These are phyloP conservation scores for Acer campestre DNA, from an alignment of 345 rosid species.

Conservation along the genomic window DNA sequence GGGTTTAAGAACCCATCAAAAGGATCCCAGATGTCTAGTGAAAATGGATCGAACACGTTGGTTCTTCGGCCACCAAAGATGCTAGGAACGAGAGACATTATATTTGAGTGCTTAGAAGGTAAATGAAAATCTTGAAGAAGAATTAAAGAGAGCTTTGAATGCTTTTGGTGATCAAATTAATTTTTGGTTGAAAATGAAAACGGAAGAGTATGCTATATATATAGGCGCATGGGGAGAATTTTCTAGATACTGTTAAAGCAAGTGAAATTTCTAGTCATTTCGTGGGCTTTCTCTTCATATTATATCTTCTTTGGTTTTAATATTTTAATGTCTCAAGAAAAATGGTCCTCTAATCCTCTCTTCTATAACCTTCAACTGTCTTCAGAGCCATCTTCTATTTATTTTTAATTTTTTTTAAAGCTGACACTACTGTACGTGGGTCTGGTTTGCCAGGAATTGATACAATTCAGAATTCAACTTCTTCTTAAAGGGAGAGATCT, in stretches of 20 bases:
- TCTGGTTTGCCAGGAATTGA: neutral
- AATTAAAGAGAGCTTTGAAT: neutral
- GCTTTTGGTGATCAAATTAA: neutral
- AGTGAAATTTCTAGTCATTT: conserved; percentile 10
- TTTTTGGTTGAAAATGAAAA: neutral
- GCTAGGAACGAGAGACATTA: too few relatives aligned
- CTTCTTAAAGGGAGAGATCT: too few relatives aligned
- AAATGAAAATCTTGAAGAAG: neutral
- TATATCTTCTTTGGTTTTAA: neutral
- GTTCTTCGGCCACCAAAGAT: conserved; percentile 16
- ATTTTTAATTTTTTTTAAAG: too few relatives aligned
- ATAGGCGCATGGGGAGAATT: conserved; percentile 14
- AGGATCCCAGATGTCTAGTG: conserved; percentile 33
- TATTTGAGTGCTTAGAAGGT: too few relatives aligned
- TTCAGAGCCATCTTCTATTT: too few relatives aligned
- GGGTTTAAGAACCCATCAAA: conserved; percentile 17
- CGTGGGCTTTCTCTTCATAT: neutral
- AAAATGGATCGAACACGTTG: conserved; percentile 39
- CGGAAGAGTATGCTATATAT: neutral
- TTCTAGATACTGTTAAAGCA: conserved; percentile 5
- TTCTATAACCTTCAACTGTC: neutral
- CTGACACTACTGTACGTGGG: too few relatives aligned
- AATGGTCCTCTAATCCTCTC: neutral
- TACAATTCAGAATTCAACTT: too few relatives aligned
- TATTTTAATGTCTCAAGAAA: neutral